These are phyloP conservation scores for Trypanosoma scelopori DNA, from an alignment of 208 protist genomes.

Conservation along the genomic window DNA sequence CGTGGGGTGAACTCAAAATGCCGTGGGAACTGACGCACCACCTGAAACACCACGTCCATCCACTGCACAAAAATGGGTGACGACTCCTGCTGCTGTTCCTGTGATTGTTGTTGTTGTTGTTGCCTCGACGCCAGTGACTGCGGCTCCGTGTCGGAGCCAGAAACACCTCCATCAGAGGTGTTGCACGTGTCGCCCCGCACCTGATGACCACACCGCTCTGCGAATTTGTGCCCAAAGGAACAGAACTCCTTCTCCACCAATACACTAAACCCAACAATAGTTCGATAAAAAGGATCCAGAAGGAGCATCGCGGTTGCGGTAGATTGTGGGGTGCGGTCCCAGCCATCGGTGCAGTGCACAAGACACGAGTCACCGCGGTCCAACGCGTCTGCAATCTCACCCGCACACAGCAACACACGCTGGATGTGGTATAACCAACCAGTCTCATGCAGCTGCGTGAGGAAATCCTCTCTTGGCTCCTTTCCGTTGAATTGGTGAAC, in stretches of 20 bases:
- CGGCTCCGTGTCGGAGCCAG: conserved; percentile 55
- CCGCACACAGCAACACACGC: conserved; percentile 53
- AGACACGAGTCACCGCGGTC: conserved; percentile 69
- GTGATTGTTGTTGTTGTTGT: not conserved
- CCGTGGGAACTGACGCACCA: conserved; percentile 89
- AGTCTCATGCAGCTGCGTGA: conserved; percentile 50
- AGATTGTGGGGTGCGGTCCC: conserved; percentile 95
- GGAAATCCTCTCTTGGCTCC: conserved; percentile 49
- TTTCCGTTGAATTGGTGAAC: conserved; percentile 54
- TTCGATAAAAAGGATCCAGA: conserved; percentile 96
- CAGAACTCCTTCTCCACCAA: conserved; percentile 97
- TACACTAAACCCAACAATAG: conserved; percentile 90
- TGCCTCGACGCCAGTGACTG: conserved; percentile 11
- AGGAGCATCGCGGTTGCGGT: conserved; percentile 80
- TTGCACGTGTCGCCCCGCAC: conserved; percentile 51
- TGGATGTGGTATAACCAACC: conserved; percentile 71
- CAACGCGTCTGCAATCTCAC: conserved; percentile 42
- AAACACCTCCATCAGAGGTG: conserved; percentile 34
- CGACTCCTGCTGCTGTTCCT: conserved; percentile 67
- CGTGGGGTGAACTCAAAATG: conserved; percentile 94
- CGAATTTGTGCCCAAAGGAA: conserved; percentile 95
- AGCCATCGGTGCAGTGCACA: conserved; percentile 95
- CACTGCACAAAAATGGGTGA: conserved; percentile 96
- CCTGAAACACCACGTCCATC: conserved; percentile 95
- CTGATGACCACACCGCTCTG: conserved; percentile 81